Conservation (phyloP, 345 rosid species). For the Nasturtium officinale region DNA sequence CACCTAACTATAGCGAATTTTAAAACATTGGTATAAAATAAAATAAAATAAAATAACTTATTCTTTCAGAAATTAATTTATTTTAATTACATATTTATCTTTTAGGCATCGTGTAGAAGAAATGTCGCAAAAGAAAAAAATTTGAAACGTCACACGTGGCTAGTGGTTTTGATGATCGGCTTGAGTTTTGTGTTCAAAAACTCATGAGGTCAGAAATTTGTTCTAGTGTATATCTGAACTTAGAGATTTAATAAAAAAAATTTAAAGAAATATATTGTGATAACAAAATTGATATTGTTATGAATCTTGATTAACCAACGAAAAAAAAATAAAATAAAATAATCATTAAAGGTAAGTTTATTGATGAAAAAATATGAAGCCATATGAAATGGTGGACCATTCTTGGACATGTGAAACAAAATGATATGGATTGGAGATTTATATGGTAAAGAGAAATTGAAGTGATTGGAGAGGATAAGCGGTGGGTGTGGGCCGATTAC, state of each 20-base stretch:
- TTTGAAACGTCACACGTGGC: conserved; percentile 37
- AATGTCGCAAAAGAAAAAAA: background rate
- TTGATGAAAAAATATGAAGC: background rate
- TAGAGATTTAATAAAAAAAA: too few species aligned
- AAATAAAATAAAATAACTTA: background rate
- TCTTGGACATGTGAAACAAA: conserved; percentile 3
- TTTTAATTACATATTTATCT: conserved; percentile 35
- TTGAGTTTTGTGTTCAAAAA: conserved; percentile 12
- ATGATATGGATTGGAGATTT: background rate
- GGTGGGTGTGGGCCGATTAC: conserved; percentile 42
- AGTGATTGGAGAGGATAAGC: conserved; percentile 41
- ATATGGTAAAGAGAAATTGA: conserved; percentile 39
- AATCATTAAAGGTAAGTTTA: background rate
- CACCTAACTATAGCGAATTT: too few species aligned
- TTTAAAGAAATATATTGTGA: too few species aligned
- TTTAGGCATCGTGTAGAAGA: conserved; percentile 34
- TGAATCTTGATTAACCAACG: background rate
- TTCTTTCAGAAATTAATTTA: background rate
- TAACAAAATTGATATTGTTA: conserved; percentile 4
- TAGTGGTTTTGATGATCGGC: conserved; percentile 11
- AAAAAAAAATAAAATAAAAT: background rate
- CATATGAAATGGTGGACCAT: conserved; percentile 37
- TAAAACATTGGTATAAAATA: too few species aligned
- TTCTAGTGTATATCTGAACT: conserved; percentile 17
- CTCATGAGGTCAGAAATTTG: conserved; percentile 33